phyloP scores from a whole-genome alignment of 2,329 filamentous ascomycete species.

The Aureobasidium sp. region DNA sequence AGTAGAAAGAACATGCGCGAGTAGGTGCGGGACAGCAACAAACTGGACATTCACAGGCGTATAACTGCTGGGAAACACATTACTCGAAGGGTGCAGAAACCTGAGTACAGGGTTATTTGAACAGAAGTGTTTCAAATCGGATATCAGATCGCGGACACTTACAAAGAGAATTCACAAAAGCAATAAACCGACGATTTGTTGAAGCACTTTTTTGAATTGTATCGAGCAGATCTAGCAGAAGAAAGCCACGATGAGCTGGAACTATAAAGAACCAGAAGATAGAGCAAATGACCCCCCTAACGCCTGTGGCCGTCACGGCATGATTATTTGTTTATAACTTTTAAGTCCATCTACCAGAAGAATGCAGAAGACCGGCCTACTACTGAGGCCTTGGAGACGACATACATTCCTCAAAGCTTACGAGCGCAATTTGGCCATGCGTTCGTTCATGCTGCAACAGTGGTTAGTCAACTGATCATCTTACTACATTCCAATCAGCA shows the following conservation, averaged over 20 bases:
- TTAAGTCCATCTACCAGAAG: neutral
- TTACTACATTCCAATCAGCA: neutral
- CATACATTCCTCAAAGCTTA: neutral
- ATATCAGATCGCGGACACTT: neutral
- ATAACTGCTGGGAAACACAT: too few relatives aligned
- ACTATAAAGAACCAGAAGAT: neutral
- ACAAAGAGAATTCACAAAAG: neutral
- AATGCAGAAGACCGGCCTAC: neutral
- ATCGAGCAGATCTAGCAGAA: neutral
- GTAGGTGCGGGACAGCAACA: neutral
- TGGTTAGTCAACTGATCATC: neutral
- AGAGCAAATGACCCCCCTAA: neutral
- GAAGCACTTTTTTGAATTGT: neutral
- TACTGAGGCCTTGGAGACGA: neutral
- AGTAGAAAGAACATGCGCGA: too few relatives aligned
- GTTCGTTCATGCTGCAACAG: conserved; percentile 34
- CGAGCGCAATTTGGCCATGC: conserved; percentile 30
- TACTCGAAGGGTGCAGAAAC: too few relatives aligned
- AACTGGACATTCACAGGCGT: too few relatives aligned
- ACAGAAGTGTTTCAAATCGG: too few relatives aligned
- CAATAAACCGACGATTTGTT: neutral
- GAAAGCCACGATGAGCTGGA: neutral
- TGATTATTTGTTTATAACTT: conserved; percentile 11
- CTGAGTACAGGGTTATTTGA: too few relatives aligned
- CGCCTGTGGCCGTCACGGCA: neutral